phyloP scores from a whole-genome alignment of 1,139 yeast genomes.

The Saccharomycopsis hybrid region DNA sequence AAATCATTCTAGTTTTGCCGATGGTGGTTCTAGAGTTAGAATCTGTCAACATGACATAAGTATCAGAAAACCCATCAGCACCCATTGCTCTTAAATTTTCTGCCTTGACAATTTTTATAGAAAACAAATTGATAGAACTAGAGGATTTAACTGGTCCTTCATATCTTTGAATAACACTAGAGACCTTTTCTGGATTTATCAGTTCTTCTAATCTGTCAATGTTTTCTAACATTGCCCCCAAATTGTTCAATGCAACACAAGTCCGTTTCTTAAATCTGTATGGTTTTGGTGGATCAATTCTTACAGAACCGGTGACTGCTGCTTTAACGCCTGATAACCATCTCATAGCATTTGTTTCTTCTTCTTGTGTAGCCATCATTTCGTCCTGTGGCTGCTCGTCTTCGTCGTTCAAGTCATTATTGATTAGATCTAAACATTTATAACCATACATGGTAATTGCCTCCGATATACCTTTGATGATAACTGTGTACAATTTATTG shows the following conservation, averaged over 20 bases:
- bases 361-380: slow-evolving; percentile 20
- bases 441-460: slow-evolving; percentile 45
- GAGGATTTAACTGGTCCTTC: slow-evolving; percentile 30
- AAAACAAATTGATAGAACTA: slow-evolving; percentile 49
- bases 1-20: slow-evolving; percentile 65
- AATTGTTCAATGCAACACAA: slow-evolving; percentile 70
- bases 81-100: slow-evolving; percentile 57
- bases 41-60: slow-evolving; percentile 66
- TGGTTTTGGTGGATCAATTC: slow-evolving; percentile 44
- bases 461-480: slow-evolving; percentile 57
- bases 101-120: slow-evolving; percentile 61
- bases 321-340: slow-evolving; percentile 45
- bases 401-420: slow-evolving; percentile 33
- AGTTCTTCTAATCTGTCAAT: slow-evolving; percentile 54
- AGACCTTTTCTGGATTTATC: slow-evolving; percentile 56
- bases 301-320: slow-evolving; percentile 33
- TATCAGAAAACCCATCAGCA: slow-evolving; percentile 49
- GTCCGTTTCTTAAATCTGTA: slow-evolving; percentile 57
- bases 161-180: slow-evolving; percentile 36
- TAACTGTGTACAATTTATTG: slow-evolving; percentile 51
- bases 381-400: slow-evolving; percentile 24
- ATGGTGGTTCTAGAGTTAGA: slow-evolving; percentile 49
- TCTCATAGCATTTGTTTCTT: slow-evolving; percentile 35
- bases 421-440: slow-evolving; percentile 37
- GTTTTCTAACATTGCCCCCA: slow-evolving; percentile 54